These are phyloP conservation scores for Fraxinus paxiana DNA, from an alignment of 305 asterid species.

Conservation along the genomic window DNA sequence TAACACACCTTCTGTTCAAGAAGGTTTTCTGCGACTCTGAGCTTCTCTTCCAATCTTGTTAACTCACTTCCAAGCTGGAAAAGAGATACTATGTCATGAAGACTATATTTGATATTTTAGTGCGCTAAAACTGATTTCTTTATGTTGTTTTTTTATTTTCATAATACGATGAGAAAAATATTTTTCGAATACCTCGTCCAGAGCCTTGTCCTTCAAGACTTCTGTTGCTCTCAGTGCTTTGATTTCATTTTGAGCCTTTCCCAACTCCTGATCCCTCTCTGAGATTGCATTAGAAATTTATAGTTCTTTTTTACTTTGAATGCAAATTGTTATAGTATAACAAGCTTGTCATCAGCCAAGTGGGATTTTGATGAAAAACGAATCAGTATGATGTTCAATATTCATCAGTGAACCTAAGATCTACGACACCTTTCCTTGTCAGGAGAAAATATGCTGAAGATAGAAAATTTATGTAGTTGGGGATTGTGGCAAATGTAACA, in stretches of 20 bases:
- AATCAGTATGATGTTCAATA: background rate
- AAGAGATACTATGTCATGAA: background rate
- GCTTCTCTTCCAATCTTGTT: slow-evolving; percentile 54
- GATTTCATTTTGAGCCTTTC: slow-evolving; percentile 64
- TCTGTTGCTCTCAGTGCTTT: slow-evolving; percentile 64
- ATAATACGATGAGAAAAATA: background rate
- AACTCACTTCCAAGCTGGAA: slow-evolving; percentile 62
- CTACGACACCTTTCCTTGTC: background rate
- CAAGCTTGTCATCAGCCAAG: background rate
- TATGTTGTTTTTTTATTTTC: background rate
- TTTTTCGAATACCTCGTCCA: slow-evolving; percentile 63
- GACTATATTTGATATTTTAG: background rate
- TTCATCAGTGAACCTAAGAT: background rate
- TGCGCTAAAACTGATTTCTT: background rate
- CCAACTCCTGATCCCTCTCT: slow-evolving; percentile 73
- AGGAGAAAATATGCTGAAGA: background rate
- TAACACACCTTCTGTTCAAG: slow-evolving; percentile 62
- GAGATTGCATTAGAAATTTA: slow-evolving; percentile 22
- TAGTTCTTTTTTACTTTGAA: background rate
- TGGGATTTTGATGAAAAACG: background rate
- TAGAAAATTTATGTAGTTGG: background rate
- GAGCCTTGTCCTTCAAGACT: slow-evolving; percentile 66
- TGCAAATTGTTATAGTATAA: background rate
- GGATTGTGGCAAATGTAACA: background rate
- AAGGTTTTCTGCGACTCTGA: slow-evolving; percentile 42